Base-by-base conservation (phyloP, 2,329 filamentous ascomycete species). In the Fusarium luffae region DNA sequence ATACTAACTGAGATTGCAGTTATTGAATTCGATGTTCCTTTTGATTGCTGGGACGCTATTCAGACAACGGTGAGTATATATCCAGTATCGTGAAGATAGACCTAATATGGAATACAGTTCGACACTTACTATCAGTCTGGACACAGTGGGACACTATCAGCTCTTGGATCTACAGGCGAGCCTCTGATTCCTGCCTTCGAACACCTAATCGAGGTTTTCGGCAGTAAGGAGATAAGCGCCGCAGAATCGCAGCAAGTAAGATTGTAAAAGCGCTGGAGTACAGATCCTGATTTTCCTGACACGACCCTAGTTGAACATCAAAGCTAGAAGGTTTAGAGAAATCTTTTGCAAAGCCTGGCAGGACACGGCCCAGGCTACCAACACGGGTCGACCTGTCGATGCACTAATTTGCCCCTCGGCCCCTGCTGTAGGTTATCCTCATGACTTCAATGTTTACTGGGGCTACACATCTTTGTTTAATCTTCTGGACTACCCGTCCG, bases 401-500 rank as follows among this genome's bases (percentile, higher is more conserved):
- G 64, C 51, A 14, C 19, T 68, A 1, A 54, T 68, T 21, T 57
- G 47, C 8, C 61, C 64, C 1, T 7, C 32, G 7, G 64, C 56
- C 23, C 65, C 61, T 2, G 28, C 51, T 0, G 42, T 44, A 2
- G 51, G 41, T 14, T 41, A 44, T 37, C 56, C 65, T 11, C 56
- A 68, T 4, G 61, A 64, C 10, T 59, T 59, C 4, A 46, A 58
- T 16, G 37, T 59, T 3, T 66, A 59, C 48, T 63, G 59, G 59
- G 59, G 63, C 11, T 67, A 67, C n/a, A 67, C 55, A 3, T 56
- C 46, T 3, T 7, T 64, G 7, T 67, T 48, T 11, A 67, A 67
- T 18, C 25, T 67, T 10, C 28, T 67, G 5, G 60, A 67, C 4
- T 63, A 63, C 5, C 63, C 63, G 7, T 54, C 54, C 2, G 14